Conservation (phyloP, 306 rosid genomes). For the Sophora flavescens region DNA sequence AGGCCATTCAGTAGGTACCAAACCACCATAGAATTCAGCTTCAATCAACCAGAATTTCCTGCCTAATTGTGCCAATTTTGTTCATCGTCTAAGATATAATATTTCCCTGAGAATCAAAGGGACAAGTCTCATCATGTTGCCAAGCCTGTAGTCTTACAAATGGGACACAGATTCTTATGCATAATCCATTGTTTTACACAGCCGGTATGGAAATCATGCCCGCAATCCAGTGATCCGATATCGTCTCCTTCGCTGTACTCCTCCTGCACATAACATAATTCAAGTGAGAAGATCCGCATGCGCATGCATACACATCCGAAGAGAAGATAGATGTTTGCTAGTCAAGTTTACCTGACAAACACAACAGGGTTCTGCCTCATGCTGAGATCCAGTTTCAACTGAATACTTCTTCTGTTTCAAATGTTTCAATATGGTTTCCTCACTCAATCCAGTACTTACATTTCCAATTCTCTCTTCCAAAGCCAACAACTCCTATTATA, state of each 20-base stretch:
- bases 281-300: conserved; percentile 3
- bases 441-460: conserved; percentile 88
- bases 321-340: not conserved
- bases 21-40: conserved; percentile 50
- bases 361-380: conserved; percentile 87
- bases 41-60: conserved; percentile 50
- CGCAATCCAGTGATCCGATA: conserved; percentile 83
- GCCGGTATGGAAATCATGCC: conserved; percentile 76
- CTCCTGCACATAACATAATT: conserved; percentile 66
- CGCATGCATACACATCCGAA: not conserved
- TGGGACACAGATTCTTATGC: conserved; percentile 92
- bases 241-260: conserved; percentile 70
- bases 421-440: conserved; percentile 65
- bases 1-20: conserved; percentile 39
- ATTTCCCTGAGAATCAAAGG: conserved; percentile 45
- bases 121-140: conserved; percentile 54
- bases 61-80: conserved; percentile 44
- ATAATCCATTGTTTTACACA: conserved; percentile 91
- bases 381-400: conserved; percentile 50
- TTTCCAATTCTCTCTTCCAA: conserved; percentile 97
- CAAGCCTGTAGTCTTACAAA: conserved; percentile 92
- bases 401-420: conserved; percentile 68
- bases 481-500: conserved; percentile 83
- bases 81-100: conserved; percentile 37
- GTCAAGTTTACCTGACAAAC: conserved; percentile 83